phyloP scores from a whole-genome alignment of 2,329 filamentous ascomycete genomes.

The Neonectria ditissima region DNA sequence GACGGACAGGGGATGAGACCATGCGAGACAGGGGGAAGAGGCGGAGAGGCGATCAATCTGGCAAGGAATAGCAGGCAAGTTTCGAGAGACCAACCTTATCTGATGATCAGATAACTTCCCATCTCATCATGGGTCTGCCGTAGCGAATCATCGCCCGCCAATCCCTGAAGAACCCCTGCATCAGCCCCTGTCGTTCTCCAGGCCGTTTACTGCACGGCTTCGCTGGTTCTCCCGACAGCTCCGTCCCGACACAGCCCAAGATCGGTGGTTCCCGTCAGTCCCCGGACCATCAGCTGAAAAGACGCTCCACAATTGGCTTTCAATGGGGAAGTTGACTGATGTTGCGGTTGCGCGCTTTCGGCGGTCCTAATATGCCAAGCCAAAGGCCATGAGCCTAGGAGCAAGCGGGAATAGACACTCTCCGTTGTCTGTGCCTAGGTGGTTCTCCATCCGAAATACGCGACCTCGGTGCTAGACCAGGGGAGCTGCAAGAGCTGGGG shows the following conservation, averaged over 20 bases:
- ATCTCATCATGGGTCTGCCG: constrained; percentile 22
- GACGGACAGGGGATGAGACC: background rate
- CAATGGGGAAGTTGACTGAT: constrained; percentile 13
- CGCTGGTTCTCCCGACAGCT: constrained; percentile 1
- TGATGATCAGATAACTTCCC: constrained; percentile 41
- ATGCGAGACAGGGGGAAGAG: background rate
- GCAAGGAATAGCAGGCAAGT: constrained; percentile 19
- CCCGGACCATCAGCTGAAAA: background rate
- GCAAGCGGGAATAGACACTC: background rate
- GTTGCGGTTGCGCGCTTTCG: constrained; percentile 16
- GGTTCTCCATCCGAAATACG: background rate
- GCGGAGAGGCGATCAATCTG: too few relatives aligned
- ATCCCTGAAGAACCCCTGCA: background rate
- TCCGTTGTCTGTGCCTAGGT: too few relatives aligned
- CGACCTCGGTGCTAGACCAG: background rate
- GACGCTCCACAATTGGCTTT: constrained; percentile 9
- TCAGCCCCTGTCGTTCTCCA: background rate
- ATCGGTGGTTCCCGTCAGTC: background rate
- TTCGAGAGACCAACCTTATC: constrained; percentile 35
- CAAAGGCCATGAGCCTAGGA: background rate
- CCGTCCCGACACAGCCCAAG: constrained; percentile 2
- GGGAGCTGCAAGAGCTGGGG: background rate
- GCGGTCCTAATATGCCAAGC: background rate
- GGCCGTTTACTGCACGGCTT: constrained; percentile 6
- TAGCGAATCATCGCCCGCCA: constrained; percentile 3